These are phyloP conservation scores for Chaetomium globosum DNA, from an alignment of 2,329 filamentous ascomycete genomes.

Conservation along the genomic window DNA sequence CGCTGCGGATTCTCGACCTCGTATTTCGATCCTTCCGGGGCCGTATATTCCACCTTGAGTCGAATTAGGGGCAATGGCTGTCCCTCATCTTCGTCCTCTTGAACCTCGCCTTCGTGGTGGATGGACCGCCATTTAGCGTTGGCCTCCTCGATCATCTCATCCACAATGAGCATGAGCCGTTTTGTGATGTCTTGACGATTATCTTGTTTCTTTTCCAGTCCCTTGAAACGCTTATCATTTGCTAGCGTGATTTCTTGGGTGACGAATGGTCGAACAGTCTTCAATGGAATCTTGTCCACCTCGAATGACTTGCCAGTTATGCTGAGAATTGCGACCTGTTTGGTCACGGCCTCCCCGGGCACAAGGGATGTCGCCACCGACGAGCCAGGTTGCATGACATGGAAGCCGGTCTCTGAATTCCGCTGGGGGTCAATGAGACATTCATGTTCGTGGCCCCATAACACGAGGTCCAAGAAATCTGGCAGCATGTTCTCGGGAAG, in stretches of 20 bases:
- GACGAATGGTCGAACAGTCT: constrained; percentile 87
- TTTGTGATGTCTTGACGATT: constrained; percentile 80
- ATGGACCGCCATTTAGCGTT: constrained; percentile 76
- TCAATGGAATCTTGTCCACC: constrained; percentile 78
- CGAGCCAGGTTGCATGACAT: constrained; percentile 96
- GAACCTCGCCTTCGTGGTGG: constrained; percentile 65
- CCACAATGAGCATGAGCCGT: constrained; percentile 74
- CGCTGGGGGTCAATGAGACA: constrained; percentile 82
- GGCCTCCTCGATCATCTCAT: constrained; percentile 85
- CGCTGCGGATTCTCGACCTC: constrained; percentile 94
- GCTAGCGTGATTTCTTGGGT: constrained; percentile 79
- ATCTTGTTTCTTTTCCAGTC: constrained; percentile 77
- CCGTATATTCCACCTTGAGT: constrained; percentile 86
- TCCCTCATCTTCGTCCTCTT: constrained; percentile 60
- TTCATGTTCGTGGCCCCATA: constrained; percentile 98
- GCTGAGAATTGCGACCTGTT: constrained; percentile 84
- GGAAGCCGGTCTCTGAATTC: constrained; percentile 87
- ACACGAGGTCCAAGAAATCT: constrained; percentile 83
- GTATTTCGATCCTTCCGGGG: constrained; percentile 80
- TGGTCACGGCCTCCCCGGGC: constrained; percentile 84
- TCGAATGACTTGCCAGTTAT: constrained; percentile 82
- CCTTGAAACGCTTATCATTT: constrained; percentile 74
- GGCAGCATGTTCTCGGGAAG: constrained; percentile 92
- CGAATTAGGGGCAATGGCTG: constrained; percentile 81
- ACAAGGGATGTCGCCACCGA: constrained; percentile 93